phyloP scores from a whole-genome alignment of 371 early-diverging fungal genomes.

The Rhizopus delemar region DNA sequence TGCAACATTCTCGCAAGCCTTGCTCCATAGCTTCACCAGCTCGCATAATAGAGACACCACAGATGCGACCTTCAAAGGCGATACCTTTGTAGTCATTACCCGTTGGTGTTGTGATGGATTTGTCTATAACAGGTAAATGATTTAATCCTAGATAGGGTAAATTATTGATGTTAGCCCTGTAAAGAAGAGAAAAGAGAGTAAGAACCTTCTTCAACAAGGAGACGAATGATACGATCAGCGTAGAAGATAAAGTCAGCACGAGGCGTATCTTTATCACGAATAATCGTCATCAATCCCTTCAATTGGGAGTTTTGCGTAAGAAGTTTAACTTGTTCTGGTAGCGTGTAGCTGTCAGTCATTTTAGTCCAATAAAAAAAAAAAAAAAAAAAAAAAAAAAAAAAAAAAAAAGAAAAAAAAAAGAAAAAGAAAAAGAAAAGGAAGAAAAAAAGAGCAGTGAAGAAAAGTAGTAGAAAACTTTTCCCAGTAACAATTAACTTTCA shows the following conservation, averaged over 20 bases:
- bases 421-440: neutral
- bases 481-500: no score
- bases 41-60: conserved; percentile 95
- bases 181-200: neutral
- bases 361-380: neutral
- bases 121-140: conserved; percentile 82
- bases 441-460: neutral
- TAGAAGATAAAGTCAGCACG: conserved; percentile 93
- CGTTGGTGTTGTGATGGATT: conserved; percentile 78
- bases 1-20: conserved; percentile 88
- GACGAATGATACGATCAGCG: conserved; percentile 89
- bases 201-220: conserved; percentile 87
- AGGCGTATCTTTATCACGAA: conserved; percentile 76
- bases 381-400: neutral
- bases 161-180: neutral
- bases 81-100: conserved; percentile 73
- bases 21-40: conserved; percentile 95
- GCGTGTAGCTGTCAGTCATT: conserved; percentile 27
- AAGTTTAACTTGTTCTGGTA: conserved; percentile 68
- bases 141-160: conserved; percentile 65
- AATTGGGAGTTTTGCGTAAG: conserved; percentile 79
- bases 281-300: conserved; percentile 82
- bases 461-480: no score
- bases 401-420: neutral
- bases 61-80: conserved; percentile 85